Base-by-base conservation (phyloP, 331 rosid genomes). In the Pyrus hybrid region DNA sequence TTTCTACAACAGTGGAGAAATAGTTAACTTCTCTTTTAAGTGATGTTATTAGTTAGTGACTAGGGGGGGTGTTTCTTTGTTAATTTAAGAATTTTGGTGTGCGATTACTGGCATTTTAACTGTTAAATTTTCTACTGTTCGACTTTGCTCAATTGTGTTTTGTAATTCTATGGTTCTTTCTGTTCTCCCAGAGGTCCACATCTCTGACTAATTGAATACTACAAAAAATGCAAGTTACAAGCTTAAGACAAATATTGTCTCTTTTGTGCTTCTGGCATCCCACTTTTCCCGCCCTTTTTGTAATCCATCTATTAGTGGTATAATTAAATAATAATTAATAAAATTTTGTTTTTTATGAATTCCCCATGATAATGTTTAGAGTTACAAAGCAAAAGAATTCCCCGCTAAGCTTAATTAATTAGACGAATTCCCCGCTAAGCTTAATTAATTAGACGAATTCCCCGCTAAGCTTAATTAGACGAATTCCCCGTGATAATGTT, bases 181-280 rank as follows among this genome's bases (percentile, higher is more conserved):
- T 64, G 23, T 64, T 2, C 32, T 21, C 54, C 28, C 9, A 22
- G 17, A 68, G 73, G 63, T 80, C 84, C 74, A 75, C 80, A 75
- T 54, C 64, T 70, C 77, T 80, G 84, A 80, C 80, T 63, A 57
- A 69, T 25, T 61, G 77, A 73, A 73, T 66, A 66, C 70, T 66
- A 35, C 45, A 62, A 64, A 82, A 75, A 80, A 74, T 65, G 57
- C 76, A 60, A 41, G 23, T 67, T 16, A 17, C 28, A 9, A 47
- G 11, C 28, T 26, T 14, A 16, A 71, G 45, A 71, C 63, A 56
- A 56, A 71, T n/a, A 4, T 37, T 60, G 77, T 60, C 77, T 25
- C 53, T 58, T 58, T 72, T 72, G 26, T 58, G 67, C 53, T 23
- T 72, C 67, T 33, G 29, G 53, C 26, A 66, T 66, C 25, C 16